Base-by-base conservation (phyloP, 2,329 filamentous ascomycete species). In the Monosporascus sp. region DNA sequence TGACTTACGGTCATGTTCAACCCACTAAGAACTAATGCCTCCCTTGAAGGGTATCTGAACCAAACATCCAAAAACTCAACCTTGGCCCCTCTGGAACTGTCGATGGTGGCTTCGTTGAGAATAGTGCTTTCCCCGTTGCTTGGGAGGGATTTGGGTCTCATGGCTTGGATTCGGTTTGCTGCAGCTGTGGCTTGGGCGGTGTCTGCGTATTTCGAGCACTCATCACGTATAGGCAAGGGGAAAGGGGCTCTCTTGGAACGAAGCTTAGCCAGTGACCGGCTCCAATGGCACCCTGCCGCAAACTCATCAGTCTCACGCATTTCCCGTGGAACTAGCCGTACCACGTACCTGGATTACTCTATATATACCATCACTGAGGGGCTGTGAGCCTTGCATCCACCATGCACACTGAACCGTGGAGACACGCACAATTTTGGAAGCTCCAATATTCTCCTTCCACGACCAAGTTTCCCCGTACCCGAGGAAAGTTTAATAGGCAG, bases 251-350 rank as follows among this genome's bases (percentile, higher is more conserved):
- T 66, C 65, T 88, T 7, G 84, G 82, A 0, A 81, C 81, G 58
- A 88, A 87, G 35, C 81, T 82, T 50, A 91, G 80, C 63, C 85
- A 83, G 58, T 87, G 81, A 0, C 85, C 87, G 0, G 86, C 84
- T 0, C 78, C 76, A 65, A 90, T 85, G 4, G 83, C 84, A 4
- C 85, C 66, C 65, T 67, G 26, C 7, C 38, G 37, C 15, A 28
- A 20, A 31, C 37, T n/a, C 5, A 44, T 61, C 31, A 58, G 49
- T 49, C 15, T 26, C 40, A 17, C 18, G n/a, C 28, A 2, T 6
- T 11, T 15, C 50, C 9, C 3, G 17, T 15, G 17, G 35, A n/a
- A 15, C 8, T 3, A 2, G 5, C 28, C 26, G 38, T 22, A 44
- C 51, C 54, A 41, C 54, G 59, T 53, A 65, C 85, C 59, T 88